Conservation (phyloP, 2,329 filamentous ascomycete species). For the Penicillium frequentans region DNA sequence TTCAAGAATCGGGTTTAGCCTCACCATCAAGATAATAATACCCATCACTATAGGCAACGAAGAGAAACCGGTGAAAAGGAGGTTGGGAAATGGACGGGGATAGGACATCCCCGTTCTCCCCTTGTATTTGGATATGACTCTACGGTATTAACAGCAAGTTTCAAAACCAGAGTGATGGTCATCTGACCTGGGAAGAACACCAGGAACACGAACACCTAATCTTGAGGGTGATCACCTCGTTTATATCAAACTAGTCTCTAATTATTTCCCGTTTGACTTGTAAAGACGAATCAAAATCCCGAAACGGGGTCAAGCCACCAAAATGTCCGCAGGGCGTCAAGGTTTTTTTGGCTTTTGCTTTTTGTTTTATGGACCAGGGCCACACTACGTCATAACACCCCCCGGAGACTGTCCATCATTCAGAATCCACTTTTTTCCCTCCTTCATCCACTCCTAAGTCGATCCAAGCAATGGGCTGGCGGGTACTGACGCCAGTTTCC, state of each 20-base stretch:
- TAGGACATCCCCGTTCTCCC: background rate
- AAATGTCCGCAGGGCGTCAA: background rate
- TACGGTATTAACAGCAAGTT: background rate
- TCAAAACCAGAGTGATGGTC: background rate
- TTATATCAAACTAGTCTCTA: background rate
- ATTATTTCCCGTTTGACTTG: background rate
- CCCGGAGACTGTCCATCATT: slow-evolving; percentile 27
- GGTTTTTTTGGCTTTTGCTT: background rate
- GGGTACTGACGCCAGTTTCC: slow-evolving; percentile 25
- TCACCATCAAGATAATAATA: background rate
- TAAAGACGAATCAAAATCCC: background rate
- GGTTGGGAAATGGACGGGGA: background rate
- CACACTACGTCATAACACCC: slow-evolving; percentile 33
- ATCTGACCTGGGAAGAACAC: background rate
- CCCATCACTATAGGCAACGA: background rate
- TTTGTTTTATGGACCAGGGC: background rate
- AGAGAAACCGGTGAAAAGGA: background rate
- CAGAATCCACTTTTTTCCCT: slow-evolving; percentile 18
- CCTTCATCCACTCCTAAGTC: slow-evolving; percentile 21
- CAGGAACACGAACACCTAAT: background rate
- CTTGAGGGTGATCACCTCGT: background rate
- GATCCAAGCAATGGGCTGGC: slow-evolving; percentile 24
- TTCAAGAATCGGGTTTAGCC: background rate
- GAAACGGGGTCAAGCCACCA: background rate
- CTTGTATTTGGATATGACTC: background rate